Evolutionary conservation across 345 rosid genomes (phyloP), one percentile per base, ranked within the genome.

Genomic region (Dipteronia dyeriana): DNA sequence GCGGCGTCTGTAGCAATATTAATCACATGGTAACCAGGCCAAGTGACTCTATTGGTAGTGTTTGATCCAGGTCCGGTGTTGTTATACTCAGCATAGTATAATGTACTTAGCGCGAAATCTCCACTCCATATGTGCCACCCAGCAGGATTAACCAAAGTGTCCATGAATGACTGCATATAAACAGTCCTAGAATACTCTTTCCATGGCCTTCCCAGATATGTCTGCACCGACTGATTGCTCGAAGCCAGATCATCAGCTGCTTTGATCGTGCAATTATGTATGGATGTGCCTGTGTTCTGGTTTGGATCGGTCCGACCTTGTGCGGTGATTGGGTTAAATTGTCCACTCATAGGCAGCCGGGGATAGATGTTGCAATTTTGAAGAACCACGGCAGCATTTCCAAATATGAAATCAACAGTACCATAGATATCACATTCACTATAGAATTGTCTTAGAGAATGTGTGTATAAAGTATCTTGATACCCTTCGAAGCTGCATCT

Each of bases 351-450:
- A 4, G 87, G 86, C 7, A 74, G 69, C 29, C 81, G 65, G 4
- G 83, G 78, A 57, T 75, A 78, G 14, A 84, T 64, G 60, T 72
- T 76, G 77, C 86, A 86, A 64, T 81, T 75, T 67, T 86, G 88
- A 8, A 84, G 5, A 19, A 88, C 84, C 2, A 77, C 84, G 0
- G 86, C 88, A 0, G 84, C 85, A 7, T 88, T 88, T 9, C 89
- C 89, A 47, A 95, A 95, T 41, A 95, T 93, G 81, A 90, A 95
- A 57, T 95, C 99, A 6, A 93, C 96, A 0, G 99, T 93, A 0
- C 99, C 99, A 38, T 92, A 95, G 7, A 95, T 79, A 29, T 95
- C 96, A 22, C 99, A 95, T 68, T 92, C 97, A 12, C 98, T 84
- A 41, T 95, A 95, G 81, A 93, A 93, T 66, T 93, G 98, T 71